Percentiles rank a stretch among this genome's conserved stretches.
Conservation (phyloP, 805 yeast species). For the Teunomyces atbi region DNA sequence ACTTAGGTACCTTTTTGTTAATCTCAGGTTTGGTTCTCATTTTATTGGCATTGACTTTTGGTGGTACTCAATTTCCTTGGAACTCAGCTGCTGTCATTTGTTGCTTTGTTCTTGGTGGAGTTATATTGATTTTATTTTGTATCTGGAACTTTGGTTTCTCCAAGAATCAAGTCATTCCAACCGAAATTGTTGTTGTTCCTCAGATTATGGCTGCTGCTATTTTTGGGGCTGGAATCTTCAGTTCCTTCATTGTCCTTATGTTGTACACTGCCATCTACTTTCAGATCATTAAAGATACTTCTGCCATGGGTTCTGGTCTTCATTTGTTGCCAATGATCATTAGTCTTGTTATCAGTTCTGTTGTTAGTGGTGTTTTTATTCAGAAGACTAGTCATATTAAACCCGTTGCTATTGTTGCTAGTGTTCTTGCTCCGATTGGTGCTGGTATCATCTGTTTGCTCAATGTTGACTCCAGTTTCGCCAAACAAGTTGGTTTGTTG, state of each 20-base stretch:
- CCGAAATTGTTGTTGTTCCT: conserved; percentile 12
- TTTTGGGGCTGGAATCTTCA: conserved; percentile 14
- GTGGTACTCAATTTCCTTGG: conserved; percentile 20
- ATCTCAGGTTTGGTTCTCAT: conserved; percentile 20
- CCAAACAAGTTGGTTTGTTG: conserved; percentile 43
- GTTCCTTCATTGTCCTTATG: conserved; percentile 17
- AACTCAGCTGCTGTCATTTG: conserved; percentile 21
- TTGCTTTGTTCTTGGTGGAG: conserved; percentile 22
- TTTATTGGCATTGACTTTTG: conserved; percentile 24
- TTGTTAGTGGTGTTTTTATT: conserved; percentile 37
- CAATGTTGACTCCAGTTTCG: conserved; percentile 31
- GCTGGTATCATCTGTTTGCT: conserved; percentile 45
- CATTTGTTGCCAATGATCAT: conserved; percentile 43
- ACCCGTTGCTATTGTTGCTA: conserved; percentile 37
- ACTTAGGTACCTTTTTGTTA: conserved; percentile 18
- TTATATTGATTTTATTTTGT: conserved; percentile 19
- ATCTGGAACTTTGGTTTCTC: conserved; percentile 20
- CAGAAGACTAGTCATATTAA: conserved; percentile 40
- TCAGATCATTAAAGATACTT: conserved; percentile 44
- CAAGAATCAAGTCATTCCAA: conserved; percentile 18
- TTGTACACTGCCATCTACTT: conserved; percentile 45
- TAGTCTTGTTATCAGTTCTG: conserved; percentile 36
- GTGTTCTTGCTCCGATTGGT: conserved; percentile 40
- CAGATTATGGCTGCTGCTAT: conserved; percentile 15
- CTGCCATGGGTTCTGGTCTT: conserved; percentile 46